Conservation (phyloP, 495 filamentous ascomycete genomes). For the Pseudoneurospora amorphoporcata region DNA sequence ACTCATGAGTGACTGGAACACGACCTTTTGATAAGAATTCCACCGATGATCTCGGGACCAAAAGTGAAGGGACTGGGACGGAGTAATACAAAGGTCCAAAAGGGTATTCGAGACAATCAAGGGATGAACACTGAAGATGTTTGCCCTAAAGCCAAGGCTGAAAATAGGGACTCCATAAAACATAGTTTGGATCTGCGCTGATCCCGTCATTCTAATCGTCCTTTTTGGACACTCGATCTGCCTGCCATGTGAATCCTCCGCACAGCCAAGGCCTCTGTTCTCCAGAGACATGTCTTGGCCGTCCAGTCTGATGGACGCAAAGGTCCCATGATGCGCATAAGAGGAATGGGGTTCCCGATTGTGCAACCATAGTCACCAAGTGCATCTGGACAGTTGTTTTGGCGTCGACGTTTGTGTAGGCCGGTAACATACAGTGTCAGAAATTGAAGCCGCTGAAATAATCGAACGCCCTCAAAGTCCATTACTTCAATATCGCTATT, state of each 20-base stretch:
- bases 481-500: no score
- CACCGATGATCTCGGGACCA: background rate
- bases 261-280: background rate
- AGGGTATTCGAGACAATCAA: background rate
- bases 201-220: background rate
- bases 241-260: background rate
- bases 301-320: background rate
- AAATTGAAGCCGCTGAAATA: background rate
- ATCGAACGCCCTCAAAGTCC: no score
- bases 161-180: background rate
- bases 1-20: background rate
- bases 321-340: background rate
- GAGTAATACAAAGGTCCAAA: background rate
- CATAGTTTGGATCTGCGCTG: background rate
- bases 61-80: background rate
- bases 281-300: background rate
- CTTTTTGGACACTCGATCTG: background rate
- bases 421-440: background rate
- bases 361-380: background rate
- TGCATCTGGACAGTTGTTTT: background rate
- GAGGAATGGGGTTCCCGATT: background rate
- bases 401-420: background rate
- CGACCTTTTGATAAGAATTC: background rate
- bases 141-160: background rate
- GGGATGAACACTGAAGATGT: background rate